These are phyloP conservation scores for Suillus placidus DNA, from an alignment of 768 basidiomycete genomes.

Conservation along the genomic window DNA sequence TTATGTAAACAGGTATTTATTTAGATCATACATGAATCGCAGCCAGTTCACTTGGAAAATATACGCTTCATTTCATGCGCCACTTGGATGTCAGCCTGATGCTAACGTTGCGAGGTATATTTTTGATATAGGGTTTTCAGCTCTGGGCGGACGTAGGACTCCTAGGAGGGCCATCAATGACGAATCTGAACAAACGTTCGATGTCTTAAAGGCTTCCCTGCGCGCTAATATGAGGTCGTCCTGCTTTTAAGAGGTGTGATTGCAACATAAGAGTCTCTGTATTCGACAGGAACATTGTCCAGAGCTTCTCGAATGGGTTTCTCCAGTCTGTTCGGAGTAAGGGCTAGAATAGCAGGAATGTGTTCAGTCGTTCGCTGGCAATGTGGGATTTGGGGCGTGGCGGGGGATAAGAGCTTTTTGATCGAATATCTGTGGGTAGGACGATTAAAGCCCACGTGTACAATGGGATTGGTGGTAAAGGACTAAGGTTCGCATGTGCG, in stretches of 20 bases:
- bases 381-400: too few species aligned
- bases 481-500: neutral
- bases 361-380: neutral
- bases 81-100: neutral
- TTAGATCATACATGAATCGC: slow-evolving; percentile 5
- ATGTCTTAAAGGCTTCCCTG: neutral
- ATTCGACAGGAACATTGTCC: neutral
- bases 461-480: neutral
- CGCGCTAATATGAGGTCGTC: neutral
- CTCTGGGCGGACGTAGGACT: neutral
- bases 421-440: neutral
- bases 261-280: neutral
- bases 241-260: neutral
- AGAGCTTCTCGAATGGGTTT: neutral
- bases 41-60: neutral
- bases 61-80: neutral
- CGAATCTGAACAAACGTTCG: neutral
- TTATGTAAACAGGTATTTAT: neutral
- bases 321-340: neutral
- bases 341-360: neutral
- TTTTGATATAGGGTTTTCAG: neutral
- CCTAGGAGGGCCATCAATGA: neutral
- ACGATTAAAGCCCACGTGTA: neutral
- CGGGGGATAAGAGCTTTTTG: neutral
- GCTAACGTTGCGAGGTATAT: neutral